Base-by-base conservation (phyloP, 139 green algal species). In the Spirogloea muscicola region DNA sequence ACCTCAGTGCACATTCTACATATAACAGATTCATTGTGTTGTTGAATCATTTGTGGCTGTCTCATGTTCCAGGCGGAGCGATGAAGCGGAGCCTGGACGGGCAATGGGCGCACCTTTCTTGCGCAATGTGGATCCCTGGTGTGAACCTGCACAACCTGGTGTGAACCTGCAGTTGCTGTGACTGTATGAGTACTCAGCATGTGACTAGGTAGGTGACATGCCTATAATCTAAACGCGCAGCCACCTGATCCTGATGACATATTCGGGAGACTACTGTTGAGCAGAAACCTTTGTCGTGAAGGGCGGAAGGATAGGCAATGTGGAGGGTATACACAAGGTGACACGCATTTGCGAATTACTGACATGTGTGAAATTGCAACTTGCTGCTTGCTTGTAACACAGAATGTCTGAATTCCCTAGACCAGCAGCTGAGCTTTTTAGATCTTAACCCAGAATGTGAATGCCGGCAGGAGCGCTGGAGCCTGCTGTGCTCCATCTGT, bases 401-500 rank as follows among this genome's bases (percentile, higher is more conserved):
- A 59, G 29, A 21, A 55, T 21, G 21, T 31, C 21, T 55, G 21
- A 21, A 55, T 21, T 31, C 21, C 21, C 21, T 31, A 55, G 46
- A 55, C 21, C 21, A 21, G 21, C 46, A 21, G 21, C 21, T 55
- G 46, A 21, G 46, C 21, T 21, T 31, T 31, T 55, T 55, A 21
- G 46, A 31, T 55, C 21, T 55, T 55, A 21, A 31, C 46, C 5
- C 10, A 7, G 57, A 31, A 3, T 34, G 13, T 65, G 25, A 21
- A 4, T 64, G 25, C 25, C 37, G n/a, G 10, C 60, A 72, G 58
- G 65, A 34, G 34, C 74, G 74, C 16, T 81, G 65, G 65, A 79
- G 77, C 29, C 74, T 81, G 36, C 29, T 51, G 7, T 94, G 89
- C 79, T 73, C n/a, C 43, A 27, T 95, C 18, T 96, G 91, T 81